Percentiles rank a stretch among this genome's conserved stretches.
Conservation (phyloP, 2,329 filamentous ascomycete species). For the Cordyceps javanica region DNA sequence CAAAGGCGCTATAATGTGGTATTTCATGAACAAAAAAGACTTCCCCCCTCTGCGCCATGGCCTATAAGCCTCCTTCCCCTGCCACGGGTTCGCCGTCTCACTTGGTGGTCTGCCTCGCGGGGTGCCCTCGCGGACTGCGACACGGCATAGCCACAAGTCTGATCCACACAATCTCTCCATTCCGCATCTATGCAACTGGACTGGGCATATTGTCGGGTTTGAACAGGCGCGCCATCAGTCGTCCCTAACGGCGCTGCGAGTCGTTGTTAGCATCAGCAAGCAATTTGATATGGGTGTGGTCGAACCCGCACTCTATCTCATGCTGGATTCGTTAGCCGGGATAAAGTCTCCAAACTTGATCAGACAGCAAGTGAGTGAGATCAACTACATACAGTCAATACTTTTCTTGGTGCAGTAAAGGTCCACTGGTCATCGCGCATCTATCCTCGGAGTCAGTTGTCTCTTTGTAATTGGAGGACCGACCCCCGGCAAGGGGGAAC, state of each 20-base stretch:
- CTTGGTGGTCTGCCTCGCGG: slow-evolving; percentile 3
- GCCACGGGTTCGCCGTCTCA: background rate
- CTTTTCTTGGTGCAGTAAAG: slow-evolving; percentile 20
- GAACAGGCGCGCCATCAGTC: background rate
- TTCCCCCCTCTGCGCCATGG: background rate
- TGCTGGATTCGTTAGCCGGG: background rate
- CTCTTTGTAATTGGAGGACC: background rate
- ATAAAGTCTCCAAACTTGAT: background rate
- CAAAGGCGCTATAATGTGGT: background rate
- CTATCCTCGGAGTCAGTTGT: slow-evolving; percentile 17
- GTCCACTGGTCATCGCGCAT: slow-evolving; percentile 25
- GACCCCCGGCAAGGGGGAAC: background rate
- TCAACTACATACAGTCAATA: background rate
- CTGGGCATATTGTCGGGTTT: background rate
- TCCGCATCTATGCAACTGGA: slow-evolving; percentile 13
- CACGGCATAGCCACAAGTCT: background rate
- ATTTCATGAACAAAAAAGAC: background rate
- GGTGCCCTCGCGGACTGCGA: background rate
- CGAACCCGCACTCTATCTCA: background rate
- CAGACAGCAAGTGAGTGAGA: background rate
- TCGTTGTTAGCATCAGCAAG: background rate
- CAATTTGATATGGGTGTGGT: background rate
- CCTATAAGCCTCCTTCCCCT: background rate
- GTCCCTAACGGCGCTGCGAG: background rate
- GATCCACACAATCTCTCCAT: background rate